phyloP scores from a whole-genome alignment of 2,329 filamentous ascomycete species.

The Alternaria triticimaculans region DNA sequence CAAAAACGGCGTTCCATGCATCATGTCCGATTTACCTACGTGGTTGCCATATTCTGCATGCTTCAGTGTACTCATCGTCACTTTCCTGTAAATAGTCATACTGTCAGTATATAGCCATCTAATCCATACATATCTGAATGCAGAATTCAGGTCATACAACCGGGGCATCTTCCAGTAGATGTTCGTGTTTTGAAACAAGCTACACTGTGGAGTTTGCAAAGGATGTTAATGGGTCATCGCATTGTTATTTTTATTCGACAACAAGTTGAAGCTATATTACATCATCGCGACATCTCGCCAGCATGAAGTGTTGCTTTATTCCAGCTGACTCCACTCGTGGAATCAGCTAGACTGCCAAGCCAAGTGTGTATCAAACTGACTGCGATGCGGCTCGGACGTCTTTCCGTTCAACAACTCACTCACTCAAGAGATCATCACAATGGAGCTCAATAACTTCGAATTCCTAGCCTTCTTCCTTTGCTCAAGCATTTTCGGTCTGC shows the following conservation, averaged over 20 bases:
- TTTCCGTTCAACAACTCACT: background rate
- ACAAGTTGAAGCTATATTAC: background rate
- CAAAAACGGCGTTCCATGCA: slow-evolving; percentile 6
- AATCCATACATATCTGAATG: background rate
- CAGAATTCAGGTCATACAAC: background rate
- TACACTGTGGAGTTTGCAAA: too few relatives aligned
- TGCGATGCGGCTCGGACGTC: background rate
- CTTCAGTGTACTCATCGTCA: background rate
- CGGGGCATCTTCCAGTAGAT: background rate
- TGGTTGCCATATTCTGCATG: background rate
- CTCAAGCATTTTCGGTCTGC: slow-evolving; percentile 12
- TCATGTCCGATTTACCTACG: background rate
- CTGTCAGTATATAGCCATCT: background rate
- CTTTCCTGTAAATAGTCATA: slow-evolving; percentile 2
- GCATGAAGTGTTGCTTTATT: background rate
- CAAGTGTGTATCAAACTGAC: background rate
- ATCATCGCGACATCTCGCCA: background rate
- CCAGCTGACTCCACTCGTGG: background rate
- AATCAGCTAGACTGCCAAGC: slow-evolving; percentile 6
- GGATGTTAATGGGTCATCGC: background rate
- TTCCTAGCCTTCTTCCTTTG: slow-evolving; percentile 16
- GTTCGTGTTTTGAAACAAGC: background rate
- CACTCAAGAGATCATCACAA: background rate
- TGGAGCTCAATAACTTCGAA: slow-evolving; percentile 15
- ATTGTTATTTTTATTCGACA: too few relatives aligned